Conservation (phyloP, 2,329 filamentous ascomycete genomes). For the Teratosphaeria viscida region DNA sequence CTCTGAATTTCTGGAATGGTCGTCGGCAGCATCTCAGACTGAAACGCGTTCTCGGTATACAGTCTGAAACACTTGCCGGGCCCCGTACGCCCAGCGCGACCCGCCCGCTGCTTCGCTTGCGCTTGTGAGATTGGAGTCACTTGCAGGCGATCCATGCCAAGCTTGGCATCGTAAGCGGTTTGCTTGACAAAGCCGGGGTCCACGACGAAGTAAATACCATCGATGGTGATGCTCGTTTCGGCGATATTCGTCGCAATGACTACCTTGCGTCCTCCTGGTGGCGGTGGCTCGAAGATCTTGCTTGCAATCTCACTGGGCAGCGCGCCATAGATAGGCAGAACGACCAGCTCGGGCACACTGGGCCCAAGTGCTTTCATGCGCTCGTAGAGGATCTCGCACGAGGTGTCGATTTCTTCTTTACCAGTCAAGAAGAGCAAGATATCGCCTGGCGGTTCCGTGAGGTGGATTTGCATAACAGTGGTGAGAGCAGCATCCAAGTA, state of each 20-base stretch:
- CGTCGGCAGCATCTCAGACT: constrained; percentile 93
- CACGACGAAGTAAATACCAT: constrained; percentile 94
- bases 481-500: constrained; percentile 90
- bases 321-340: constrained; percentile 91
- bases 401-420: constrained; percentile 94
- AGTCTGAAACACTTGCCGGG: constrained; percentile 93
- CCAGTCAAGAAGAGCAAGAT: constrained; percentile 96
- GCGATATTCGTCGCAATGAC: constrained; percentile 98
- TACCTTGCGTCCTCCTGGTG: constrained; percentile 76
- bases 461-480: constrained; percentile 95
- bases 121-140: constrained; percentile 96
- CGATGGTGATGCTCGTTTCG: constrained; percentile 95
- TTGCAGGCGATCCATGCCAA: constrained; percentile 94
- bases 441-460: constrained; percentile 84
- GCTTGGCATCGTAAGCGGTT: constrained; percentile 90
- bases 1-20: constrained; percentile 94
- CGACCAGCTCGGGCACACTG: constrained; percentile 80
- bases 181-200: constrained; percentile 98
- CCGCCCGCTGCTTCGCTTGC: constrained; percentile 87
- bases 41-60: constrained; percentile 90
- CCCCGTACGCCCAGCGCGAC: constrained; percentile 84
- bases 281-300: constrained; percentile 86
- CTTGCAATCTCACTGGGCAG: constrained; percentile 90
- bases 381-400: constrained; percentile 84
- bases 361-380: constrained; percentile 93